A percentile compares a stretch with the other conserved stretches of the same genome.
These are phyloP conservation scores for Saccharomycopsis hybrid DNA, from an alignment of 1,139 yeast species.

Conservation along the genomic window DNA sequence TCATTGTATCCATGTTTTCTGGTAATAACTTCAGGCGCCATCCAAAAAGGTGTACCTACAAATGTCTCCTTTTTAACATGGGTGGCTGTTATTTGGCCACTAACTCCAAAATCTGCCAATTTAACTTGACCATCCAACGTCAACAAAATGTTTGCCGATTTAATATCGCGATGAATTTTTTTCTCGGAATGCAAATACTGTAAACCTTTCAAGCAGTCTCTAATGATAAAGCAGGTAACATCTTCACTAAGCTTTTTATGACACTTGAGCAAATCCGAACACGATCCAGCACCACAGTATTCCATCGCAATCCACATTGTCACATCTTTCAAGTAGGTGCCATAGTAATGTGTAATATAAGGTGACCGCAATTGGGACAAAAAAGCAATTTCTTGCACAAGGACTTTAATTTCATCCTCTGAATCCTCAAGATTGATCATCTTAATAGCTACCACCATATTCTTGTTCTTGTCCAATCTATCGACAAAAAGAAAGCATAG, in stretches of 20 bases:
- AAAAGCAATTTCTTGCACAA: conserved; percentile 71
- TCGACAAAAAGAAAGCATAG: no score
- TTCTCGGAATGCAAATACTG: conserved; percentile 62
- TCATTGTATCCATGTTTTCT: conserved; percentile 57
- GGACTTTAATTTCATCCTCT: conserved; percentile 61
- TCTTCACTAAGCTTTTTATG: conserved; percentile 50
- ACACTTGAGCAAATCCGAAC: conserved; percentile 61
- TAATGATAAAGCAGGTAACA: conserved; percentile 50
- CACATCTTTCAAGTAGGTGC: conserved; percentile 55
- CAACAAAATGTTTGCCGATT: conserved; percentile 73
- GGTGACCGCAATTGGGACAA: conserved; percentile 59
- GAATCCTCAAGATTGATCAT: conserved; percentile 69
- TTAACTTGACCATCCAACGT: conserved; percentile 59
- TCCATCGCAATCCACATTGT: conserved; percentile 90
- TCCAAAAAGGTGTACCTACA: conserved; percentile 91
- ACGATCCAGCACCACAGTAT: conserved; percentile 87
- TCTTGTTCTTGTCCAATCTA: conserved; percentile 28
- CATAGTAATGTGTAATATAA: conserved; percentile 57
- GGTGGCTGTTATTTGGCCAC: conserved; percentile 68
- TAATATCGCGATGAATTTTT: conserved; percentile 79
- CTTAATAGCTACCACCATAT: conserved; percentile 62
- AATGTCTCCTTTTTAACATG: conserved; percentile 58
- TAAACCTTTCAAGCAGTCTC: conserved; percentile 58
- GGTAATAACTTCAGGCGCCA: conserved; percentile 82
- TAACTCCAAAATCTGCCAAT: conserved; percentile 83